A percentile compares a stretch with the other conserved stretches of the same genome.
Evolutionary conservation across 768 basidiomycete genomes (phyloP).

Genomic region (Boletus rubescentipes): DNA sequence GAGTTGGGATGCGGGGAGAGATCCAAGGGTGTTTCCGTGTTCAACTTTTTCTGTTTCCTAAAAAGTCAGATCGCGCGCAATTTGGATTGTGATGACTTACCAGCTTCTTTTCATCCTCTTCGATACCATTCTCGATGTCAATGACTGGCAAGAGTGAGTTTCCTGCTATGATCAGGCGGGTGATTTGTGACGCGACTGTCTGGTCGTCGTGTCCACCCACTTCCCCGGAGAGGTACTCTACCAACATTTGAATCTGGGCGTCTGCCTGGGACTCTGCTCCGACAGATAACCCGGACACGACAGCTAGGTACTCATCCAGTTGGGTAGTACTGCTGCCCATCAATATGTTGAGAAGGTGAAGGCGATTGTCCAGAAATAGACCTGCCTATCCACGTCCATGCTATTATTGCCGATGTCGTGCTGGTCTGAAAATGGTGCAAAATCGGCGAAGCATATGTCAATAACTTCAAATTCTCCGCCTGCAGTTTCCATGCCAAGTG

Average conservation of each 20-base stretch:
- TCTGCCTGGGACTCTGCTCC: slow-evolving; percentile 63
- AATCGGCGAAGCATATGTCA: slow-evolving; percentile 81
- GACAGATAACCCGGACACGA: slow-evolving; percentile 83
- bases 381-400: slow-evolving; percentile 73
- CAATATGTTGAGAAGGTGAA: slow-evolving; percentile 11
- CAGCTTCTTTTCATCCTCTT: slow-evolving; percentile 51
- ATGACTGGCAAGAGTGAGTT: slow-evolving; percentile 70
- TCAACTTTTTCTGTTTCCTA: slow-evolving; percentile 56
- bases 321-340: slow-evolving; percentile 16
- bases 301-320: slow-evolving; percentile 75
- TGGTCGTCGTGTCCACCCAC: slow-evolving; percentile 68
- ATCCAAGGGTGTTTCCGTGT: slow-evolving; percentile 49
- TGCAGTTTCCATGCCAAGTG: slow-evolving; percentile 85
- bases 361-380: not conserved
- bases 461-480: slow-evolving; percentile 92
- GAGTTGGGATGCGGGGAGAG: slow-evolving; percentile 77
- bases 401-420: slow-evolving; percentile 27
- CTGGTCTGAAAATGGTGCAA: slow-evolving; percentile 56
- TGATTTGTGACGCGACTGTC: slow-evolving; percentile 64
- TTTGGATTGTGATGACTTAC: slow-evolving; percentile 39
- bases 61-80: slow-evolving; percentile 11
- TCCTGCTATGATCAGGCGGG: slow-evolving; percentile 85
- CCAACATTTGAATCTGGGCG: slow-evolving; percentile 79
- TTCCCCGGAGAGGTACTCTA: slow-evolving; percentile 88
- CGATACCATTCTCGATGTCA: slow-evolving; percentile 32